phyloP scores from a whole-genome alignment of 805 yeast species.

The Ogataea zsoltii region DNA sequence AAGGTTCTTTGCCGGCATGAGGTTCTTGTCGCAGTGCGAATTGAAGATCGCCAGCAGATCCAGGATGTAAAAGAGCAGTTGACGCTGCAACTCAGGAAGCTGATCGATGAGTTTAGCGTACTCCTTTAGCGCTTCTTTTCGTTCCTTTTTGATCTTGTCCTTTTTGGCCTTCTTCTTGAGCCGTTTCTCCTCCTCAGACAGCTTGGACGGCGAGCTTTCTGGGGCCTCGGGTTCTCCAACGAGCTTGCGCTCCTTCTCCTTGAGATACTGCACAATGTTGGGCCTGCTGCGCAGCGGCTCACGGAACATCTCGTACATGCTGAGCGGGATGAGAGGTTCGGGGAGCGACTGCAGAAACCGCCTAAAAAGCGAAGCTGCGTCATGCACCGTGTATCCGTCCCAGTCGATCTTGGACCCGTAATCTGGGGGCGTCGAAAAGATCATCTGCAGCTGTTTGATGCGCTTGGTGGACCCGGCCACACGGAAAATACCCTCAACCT shows the following conservation, averaged over 20 bases:
- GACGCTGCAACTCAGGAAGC: slow-evolving; percentile 78
- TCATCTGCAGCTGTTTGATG: slow-evolving; percentile 78
- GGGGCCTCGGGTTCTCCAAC: background rate
- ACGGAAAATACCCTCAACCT: slow-evolving; percentile 88
- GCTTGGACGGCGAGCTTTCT: slow-evolving; percentile 12
- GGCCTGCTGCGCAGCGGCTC: slow-evolving; percentile 70
- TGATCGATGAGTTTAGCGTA: slow-evolving; percentile 68
- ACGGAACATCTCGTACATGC: slow-evolving; percentile 74
- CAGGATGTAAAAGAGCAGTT: slow-evolving; percentile 78
- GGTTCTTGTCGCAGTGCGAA: slow-evolving; percentile 69
- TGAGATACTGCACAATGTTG: slow-evolving; percentile 64
- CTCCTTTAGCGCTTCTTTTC: slow-evolving; percentile 66
- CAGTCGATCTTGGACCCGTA: slow-evolving; percentile 86
- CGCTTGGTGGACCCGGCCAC: slow-evolving; percentile 91
- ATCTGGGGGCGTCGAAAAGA: slow-evolving; percentile 84
- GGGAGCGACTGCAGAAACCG: slow-evolving; percentile 85
- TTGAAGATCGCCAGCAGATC: slow-evolving; percentile 87
- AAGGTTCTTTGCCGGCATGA: slow-evolving; percentile 90
- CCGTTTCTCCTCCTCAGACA: slow-evolving; percentile 33
- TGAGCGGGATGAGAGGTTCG: slow-evolving; percentile 86
- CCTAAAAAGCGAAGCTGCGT: slow-evolving; percentile 88
- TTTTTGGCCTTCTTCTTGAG: slow-evolving; percentile 46
- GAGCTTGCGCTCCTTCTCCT: slow-evolving; percentile 43
- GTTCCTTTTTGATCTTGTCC: slow-evolving; percentile 61
- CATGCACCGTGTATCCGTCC: slow-evolving; percentile 96